A percentile compares a stretch with the other conserved stretches of the same genome.
phyloP scores from a whole-genome alignment of 208 protist species.

The Leptomonas seymouri region DNA sequence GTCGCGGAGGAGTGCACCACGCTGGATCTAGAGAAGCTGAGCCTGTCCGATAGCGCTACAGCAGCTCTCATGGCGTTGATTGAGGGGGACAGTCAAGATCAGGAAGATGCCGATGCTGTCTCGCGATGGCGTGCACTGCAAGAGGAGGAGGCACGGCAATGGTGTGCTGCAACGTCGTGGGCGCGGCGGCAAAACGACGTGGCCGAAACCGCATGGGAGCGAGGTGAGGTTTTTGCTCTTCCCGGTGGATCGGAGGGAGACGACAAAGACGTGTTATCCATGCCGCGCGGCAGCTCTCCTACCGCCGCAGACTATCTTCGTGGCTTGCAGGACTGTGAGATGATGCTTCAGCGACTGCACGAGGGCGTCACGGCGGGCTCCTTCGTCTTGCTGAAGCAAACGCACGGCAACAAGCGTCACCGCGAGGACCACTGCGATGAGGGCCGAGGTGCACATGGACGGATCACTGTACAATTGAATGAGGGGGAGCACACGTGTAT shows the following conservation, averaged over 20 bases:
- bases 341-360: constrained; percentile 22
- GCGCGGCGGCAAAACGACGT: background rate
- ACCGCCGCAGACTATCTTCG: constrained; percentile 7
- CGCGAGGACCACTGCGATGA: constrained; percentile 8
- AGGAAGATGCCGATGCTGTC: background rate
- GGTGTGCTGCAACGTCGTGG: background rate
- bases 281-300: background rate
- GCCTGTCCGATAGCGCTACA: constrained; percentile 39
- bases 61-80: constrained; percentile 47
- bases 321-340: constrained; percentile 19
- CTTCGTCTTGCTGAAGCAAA: background rate
- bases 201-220: background rate
- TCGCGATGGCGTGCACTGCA: background rate
- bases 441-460: background rate
- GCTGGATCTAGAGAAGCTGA: constrained; percentile 25
- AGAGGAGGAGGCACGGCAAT: background rate
- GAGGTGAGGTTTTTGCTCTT: background rate
- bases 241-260: background rate
- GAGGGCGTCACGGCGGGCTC: background rate
- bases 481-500: background rate
- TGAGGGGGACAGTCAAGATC: constrained; percentile 17
- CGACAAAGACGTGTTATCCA: background rate
- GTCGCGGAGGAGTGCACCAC: constrained; percentile 35
- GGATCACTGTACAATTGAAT: background rate
- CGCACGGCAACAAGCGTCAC: constrained; percentile 13